Conservation (phyloP, 73 alveolate species). For the Symbiodinium natans region DNA sequence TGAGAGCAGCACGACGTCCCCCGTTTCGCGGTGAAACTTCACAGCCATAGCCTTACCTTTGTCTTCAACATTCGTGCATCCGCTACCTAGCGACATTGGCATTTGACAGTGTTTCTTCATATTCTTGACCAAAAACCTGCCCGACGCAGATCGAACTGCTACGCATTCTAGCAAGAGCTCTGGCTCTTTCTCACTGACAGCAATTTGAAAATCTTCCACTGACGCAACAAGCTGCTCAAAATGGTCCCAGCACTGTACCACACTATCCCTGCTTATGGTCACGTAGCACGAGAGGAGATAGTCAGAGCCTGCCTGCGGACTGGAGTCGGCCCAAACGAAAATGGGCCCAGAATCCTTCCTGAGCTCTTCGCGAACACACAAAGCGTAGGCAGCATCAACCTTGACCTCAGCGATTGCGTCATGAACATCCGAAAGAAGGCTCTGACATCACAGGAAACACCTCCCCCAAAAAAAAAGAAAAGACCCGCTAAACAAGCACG, state of each 20-base stretch:
- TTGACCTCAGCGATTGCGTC: not conserved
- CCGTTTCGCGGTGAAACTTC: not conserved
- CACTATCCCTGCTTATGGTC: not conserved
- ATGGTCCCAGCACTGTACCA: not conserved
- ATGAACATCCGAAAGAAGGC: too few species aligned
- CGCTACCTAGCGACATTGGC: slow-evolving; percentile 8
- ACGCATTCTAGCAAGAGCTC: not conserved
- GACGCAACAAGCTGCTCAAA: not conserved
- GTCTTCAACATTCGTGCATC: not conserved
- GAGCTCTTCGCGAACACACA: not conserved
- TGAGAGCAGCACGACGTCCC: not conserved
- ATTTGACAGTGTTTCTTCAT: not conserved
- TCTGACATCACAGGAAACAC: too few species aligned
- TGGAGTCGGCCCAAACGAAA: not conserved
- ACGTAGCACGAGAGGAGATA: not conserved
- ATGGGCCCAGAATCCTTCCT: not conserved
- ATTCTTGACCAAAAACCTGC: not conserved
- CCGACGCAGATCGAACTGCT: not conserved
- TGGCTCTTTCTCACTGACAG: not conserved
- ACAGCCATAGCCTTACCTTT: not conserved
- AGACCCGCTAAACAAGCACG: not conserved
- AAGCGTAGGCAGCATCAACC: slow-evolving; percentile 17
- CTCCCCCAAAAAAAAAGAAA: too few species aligned
- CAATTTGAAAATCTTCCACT: not conserved
- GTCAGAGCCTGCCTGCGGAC: slow-evolving; percentile 35